phyloP scores from a whole-genome alignment of 2,329 filamentous ascomycete genomes.

The Trichoderma gracile region DNA sequence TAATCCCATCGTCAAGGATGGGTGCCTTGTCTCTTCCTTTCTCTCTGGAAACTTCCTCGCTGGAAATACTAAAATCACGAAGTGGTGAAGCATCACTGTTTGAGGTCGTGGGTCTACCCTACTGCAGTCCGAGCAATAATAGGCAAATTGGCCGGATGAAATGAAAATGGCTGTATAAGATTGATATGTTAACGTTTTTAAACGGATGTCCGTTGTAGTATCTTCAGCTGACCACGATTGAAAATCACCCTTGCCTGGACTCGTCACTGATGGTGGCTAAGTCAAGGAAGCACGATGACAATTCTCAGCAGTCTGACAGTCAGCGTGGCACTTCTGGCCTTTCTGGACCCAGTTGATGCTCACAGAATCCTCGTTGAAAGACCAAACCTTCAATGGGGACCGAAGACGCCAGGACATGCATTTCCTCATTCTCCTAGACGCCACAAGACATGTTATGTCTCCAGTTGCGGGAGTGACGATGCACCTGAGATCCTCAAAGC shows the following conservation, averaged over 20 bases:
- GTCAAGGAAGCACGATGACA: neutral
- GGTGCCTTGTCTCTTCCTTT: neutral
- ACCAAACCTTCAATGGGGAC: constrained; percentile 12
- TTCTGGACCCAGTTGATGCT: neutral
- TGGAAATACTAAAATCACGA: neutral
- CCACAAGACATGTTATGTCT: constrained; percentile 12
- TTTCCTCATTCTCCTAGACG: constrained; percentile 13
- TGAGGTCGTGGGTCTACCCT: no score
- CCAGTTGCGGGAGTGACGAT: neutral
- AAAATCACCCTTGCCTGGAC: neutral
- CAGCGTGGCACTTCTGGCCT: neutral
- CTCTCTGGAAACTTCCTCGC: neutral
- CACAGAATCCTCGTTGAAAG: neutral
- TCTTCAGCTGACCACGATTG: neutral
- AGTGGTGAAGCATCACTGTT: no score
- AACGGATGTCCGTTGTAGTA: no score
- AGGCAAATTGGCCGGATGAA: constrained; percentile 12
- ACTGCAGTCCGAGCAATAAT: neutral
- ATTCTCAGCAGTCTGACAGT: neutral
- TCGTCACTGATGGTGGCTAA: no score
- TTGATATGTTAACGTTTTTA: neutral
- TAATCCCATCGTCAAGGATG: neutral
- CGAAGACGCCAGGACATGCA: constrained; percentile 6
- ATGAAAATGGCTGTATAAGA: neutral
- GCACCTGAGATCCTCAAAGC: constrained; percentile 7